Evolutionary conservation across 495 filamentous ascomycete genomes (phyloP).

Genomic region (Neurospora sublineolata): DNA sequence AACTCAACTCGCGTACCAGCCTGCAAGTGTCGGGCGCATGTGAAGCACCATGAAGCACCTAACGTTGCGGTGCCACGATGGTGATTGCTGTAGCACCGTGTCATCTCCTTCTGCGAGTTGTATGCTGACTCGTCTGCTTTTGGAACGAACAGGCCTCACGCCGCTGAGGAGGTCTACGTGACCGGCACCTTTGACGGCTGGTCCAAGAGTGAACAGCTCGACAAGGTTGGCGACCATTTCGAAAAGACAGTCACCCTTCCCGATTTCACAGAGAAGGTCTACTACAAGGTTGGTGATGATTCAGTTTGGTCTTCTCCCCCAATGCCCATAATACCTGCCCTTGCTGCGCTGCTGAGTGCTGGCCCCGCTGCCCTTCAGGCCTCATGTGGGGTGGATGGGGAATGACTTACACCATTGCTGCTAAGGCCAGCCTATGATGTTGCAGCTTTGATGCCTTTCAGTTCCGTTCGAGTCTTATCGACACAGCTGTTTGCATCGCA

Average conservation of each 20-base stretch:
- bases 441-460: not conserved
- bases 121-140: slow-evolving; percentile 12
- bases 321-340: not conserved
- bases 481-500: not conserved
- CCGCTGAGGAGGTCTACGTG: slow-evolving; percentile 78
- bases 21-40: slow-evolving; percentile 11
- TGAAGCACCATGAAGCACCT: not conserved
- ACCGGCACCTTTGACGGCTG: slow-evolving; percentile 95
- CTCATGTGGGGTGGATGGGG: not conserved
- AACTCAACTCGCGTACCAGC: not conserved
- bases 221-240: slow-evolving; percentile 58
- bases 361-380: not conserved
- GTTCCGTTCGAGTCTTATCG: not conserved
- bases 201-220: slow-evolving; percentile 70
- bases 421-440: not conserved
- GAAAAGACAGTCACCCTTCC: slow-evolving; percentile 68
- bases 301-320: slow-evolving; percentile 5
- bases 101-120: not conserved
- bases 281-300: slow-evolving; percentile 61
- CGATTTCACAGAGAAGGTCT: slow-evolving; percentile 50
- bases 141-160: slow-evolving; percentile 47
- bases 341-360: not conserved
- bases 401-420: not conserved
- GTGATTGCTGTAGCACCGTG: slow-evolving; percentile 2
- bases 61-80: slow-evolving; percentile 6